Evolutionary conservation across 176 grass and related monocot species (phyloP).

Genomic region (Carex myosuroides): DNA sequence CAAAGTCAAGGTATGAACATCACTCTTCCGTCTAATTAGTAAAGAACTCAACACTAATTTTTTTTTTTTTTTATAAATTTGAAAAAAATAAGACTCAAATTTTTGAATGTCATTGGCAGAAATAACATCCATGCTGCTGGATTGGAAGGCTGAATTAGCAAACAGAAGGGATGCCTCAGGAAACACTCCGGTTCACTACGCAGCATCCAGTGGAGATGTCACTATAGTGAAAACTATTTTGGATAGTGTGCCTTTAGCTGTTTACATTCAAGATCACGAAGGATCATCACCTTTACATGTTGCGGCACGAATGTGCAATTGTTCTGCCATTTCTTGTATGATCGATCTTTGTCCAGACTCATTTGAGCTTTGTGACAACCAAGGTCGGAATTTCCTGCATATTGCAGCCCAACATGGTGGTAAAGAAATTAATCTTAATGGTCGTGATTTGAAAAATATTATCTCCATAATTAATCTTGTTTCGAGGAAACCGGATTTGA

Average conservation of each 20-base stretch:
- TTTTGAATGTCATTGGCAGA: conserved; percentile 2
- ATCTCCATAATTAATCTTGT: background rate
- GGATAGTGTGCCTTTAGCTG: background rate
- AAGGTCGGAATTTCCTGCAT: conserved; percentile 35
- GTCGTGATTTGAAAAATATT: background rate
- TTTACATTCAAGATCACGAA: conserved; percentile 21
- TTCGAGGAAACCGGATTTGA: background rate
- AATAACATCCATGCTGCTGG: conserved; percentile 30
- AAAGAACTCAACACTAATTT: too few relatives aligned
- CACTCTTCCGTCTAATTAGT: background rate
- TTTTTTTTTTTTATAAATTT: too few relatives aligned
- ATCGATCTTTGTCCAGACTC: conserved; percentile 22
- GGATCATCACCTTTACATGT: conserved; percentile 31
- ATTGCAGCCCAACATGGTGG: conserved; percentile 14
- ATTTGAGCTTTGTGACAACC: conserved; percentile 21
- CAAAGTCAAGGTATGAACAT: background rate
- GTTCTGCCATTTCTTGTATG: background rate
- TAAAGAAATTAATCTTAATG: background rate
- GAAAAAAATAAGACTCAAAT: background rate
- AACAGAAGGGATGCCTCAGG: background rate
- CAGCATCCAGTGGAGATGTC: conserved; percentile 27
- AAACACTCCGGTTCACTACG: conserved; percentile 31
- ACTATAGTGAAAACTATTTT: conserved; percentile 18
- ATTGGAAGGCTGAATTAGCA: conserved; percentile 24
- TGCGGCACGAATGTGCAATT: conserved; percentile 25